A percentile compares a stretch with the other conserved stretches of the same genome.
Conservation (phyloP, 306 rosid genomes). For the Citrullus amarus region DNA sequence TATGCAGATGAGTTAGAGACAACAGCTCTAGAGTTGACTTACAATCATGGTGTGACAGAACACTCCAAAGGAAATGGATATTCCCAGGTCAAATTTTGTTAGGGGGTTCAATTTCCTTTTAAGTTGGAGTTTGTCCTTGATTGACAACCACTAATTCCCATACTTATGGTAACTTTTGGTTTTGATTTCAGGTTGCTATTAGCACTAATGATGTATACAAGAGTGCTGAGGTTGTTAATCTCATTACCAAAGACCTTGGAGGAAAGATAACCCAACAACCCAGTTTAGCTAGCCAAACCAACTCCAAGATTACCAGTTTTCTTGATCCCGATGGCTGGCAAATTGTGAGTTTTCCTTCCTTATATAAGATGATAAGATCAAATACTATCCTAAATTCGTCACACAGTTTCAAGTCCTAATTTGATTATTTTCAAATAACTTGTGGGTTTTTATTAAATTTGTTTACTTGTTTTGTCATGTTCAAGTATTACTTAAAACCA, state of each 20-base stretch:
- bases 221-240: slow-evolving; percentile 70
- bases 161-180: slow-evolving; percentile 2
- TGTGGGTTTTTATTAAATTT: not conserved
- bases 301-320: slow-evolving; percentile 78
- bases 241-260: slow-evolving; percentile 71
- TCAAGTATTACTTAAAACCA: not conserved
- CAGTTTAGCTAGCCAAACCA: slow-evolving; percentile 67
- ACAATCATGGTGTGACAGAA: slow-evolving; percentile 83
- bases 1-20: slow-evolving; percentile 83
- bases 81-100: slow-evolving; percentile 48
- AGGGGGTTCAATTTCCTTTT: not conserved
- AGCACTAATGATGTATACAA: slow-evolving; percentile 90
- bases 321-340: slow-evolving; percentile 98
- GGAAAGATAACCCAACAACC: slow-evolving; percentile 86
- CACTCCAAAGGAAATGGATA: slow-evolving; percentile 88
- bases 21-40: slow-evolving; percentile 78
- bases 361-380: not conserved
- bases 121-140: not conserved
- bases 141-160: not conserved
- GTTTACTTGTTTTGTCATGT: not conserved
- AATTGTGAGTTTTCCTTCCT: slow-evolving; percentile 46
- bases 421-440: not conserved
- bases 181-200: slow-evolving; percentile 65
- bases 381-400: not conserved
- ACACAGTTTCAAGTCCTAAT: too few relatives aligned